Evolutionary conservation across 208 protist species (phyloP).

Genomic region (Crithidia sp.): DNA sequence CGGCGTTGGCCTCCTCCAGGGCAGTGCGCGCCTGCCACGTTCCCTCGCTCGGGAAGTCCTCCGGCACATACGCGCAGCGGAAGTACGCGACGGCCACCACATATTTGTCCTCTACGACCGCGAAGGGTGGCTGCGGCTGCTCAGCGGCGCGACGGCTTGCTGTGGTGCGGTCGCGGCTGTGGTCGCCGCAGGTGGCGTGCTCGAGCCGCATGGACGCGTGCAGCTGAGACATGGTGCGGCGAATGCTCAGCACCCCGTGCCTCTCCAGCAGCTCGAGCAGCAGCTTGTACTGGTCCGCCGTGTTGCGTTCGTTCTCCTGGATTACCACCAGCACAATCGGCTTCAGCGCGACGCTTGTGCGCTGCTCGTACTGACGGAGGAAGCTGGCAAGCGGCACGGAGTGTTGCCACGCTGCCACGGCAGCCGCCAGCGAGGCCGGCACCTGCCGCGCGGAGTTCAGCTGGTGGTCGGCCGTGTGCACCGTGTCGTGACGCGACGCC

Average conservation of each 20-base stretch:
- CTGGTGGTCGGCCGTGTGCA: slow-evolving; percentile 26
- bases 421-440: slow-evolving; percentile 47
- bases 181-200: slow-evolving; percentile 7
- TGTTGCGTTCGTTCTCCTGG: slow-evolving; percentile 94
- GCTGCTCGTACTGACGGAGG: slow-evolving; percentile 25
- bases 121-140: slow-evolving; percentile 50
- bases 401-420: slow-evolving; percentile 48
- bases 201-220: slow-evolving; percentile 54
- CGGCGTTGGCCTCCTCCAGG: slow-evolving; percentile 85
- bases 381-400: slow-evolving; percentile 29
- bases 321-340: slow-evolving; percentile 92
- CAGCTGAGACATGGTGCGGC: slow-evolving; percentile 87
- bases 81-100: slow-evolving; percentile 92
- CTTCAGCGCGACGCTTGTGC: slow-evolving; percentile 12
- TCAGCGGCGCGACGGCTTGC: not conserved
- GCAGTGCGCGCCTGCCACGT: slow-evolving; percentile 79
- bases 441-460: slow-evolving; percentile 52
- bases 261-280: slow-evolving; percentile 74
- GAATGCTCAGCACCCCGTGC: slow-evolving; percentile 81
- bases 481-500: not conserved
- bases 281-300: slow-evolving; percentile 92
- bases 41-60: slow-evolving; percentile 81
- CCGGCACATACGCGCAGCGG: slow-evolving; percentile 92
- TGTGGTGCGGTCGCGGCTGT: slow-evolving; percentile 2
- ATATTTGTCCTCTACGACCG: slow-evolving; percentile 64